phyloP scores from a whole-genome alignment of 225 moss, liverwort and hornwort species.

The Antitrichia curtipendula region DNA sequence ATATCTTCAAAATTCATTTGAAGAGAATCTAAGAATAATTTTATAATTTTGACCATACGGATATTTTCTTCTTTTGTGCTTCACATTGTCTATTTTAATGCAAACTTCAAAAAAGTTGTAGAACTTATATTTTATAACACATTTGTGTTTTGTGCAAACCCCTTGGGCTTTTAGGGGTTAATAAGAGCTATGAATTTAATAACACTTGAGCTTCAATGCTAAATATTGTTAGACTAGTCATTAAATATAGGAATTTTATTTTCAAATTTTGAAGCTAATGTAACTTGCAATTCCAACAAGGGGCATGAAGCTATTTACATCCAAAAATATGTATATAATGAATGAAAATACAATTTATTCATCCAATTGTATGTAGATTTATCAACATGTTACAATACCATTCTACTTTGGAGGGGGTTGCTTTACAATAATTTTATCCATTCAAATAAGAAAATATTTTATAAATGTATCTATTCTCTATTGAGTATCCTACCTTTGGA shows the following conservation, averaged over 20 bases:
- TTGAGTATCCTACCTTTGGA: fast-evolving
- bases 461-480: fast-evolving
- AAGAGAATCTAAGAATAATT: too few species aligned
- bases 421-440: background rate
- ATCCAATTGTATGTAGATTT: background rate
- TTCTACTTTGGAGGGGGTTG: background rate
- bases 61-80: too few species aligned
- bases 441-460: background rate
- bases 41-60: too few species aligned
- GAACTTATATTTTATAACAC: too few species aligned
- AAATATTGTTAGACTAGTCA: background rate
- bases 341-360: background rate
- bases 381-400: background rate
- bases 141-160: too few species aligned
- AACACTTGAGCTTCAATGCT: background rate
- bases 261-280: background rate
- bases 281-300: background rate
- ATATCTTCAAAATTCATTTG: too few species aligned
- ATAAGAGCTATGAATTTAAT: fast-evolving
- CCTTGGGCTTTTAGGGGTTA: too few species aligned
- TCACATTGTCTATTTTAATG: too few species aligned
- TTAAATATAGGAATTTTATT: background rate
- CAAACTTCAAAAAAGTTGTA: too few species aligned
- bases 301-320: background rate
- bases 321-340: background rate